Evolutionary conservation across 2,329 filamentous ascomycete species (phyloP).

Genomic region (Ilyonectria robusta): DNA sequence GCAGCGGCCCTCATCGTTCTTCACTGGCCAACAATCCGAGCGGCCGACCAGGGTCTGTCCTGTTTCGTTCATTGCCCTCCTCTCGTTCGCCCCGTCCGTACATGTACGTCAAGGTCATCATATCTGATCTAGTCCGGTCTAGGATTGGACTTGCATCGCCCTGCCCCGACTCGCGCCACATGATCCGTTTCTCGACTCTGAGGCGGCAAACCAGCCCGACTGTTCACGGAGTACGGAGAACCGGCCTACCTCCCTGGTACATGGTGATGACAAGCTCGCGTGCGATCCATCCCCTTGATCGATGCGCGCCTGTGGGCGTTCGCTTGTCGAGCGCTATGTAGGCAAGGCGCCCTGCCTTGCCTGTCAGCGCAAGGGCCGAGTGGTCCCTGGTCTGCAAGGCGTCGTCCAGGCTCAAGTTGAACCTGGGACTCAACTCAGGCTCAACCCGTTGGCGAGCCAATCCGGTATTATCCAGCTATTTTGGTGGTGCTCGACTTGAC

Average conservation of each 20-base stretch:
- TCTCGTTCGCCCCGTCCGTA: slow-evolving; percentile 21
- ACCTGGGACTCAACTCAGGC: slow-evolving; percentile 7
- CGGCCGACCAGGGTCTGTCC: slow-evolving; percentile 18
- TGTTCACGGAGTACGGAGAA: not conserved
- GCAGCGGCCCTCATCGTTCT: slow-evolving; percentile 21
- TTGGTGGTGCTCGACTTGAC: slow-evolving; percentile 4
- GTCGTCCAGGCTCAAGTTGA: not conserved
- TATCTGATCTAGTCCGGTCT: slow-evolving; percentile 27
- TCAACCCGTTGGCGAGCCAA: slow-evolving; percentile 19
- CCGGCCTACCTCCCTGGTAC: slow-evolving; percentile 6
- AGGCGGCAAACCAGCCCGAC: not conserved
- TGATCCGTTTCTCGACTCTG: slow-evolving; percentile 26
- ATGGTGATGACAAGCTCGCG: slow-evolving; percentile 26
- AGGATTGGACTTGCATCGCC: slow-evolving; percentile 16
- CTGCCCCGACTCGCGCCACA: slow-evolving; percentile 28
- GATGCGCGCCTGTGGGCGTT: slow-evolving; percentile 20
- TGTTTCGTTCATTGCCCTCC: slow-evolving; percentile 18
- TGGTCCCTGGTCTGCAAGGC: slow-evolving; percentile 24
- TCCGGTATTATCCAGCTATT: slow-evolving; percentile 17
- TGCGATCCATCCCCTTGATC: slow-evolving; percentile 28
- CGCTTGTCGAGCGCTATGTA: not conserved
- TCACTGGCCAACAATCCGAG: slow-evolving; percentile 17
- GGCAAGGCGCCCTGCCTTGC: slow-evolving; percentile 2
- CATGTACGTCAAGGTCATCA: slow-evolving; percentile 14
- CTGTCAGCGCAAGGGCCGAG: slow-evolving; percentile 11